Percentiles rank a stretch among this genome's conserved stretches.
Conservation (phyloP, 306 rosid genomes). For the Alnus rubra region DNA sequence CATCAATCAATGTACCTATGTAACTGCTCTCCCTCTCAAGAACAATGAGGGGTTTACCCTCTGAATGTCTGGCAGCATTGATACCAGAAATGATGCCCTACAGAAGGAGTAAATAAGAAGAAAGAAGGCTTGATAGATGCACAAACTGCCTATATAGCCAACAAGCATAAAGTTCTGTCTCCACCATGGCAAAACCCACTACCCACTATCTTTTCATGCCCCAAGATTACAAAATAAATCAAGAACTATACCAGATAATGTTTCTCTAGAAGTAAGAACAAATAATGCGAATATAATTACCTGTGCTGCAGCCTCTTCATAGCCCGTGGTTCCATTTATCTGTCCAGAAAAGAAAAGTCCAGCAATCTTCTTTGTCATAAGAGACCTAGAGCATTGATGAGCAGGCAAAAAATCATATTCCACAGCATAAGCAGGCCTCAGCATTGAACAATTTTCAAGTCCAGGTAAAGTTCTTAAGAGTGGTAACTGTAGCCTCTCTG, state of each 20-base stretch:
- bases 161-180: slow-evolving; percentile 4
- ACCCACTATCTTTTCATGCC: neutral
- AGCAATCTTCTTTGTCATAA: slow-evolving; percentile 89
- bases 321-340: slow-evolving; percentile 97
- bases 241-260: neutral
- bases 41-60: slow-evolving; percentile 75
- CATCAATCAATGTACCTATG: slow-evolving; percentile 86
- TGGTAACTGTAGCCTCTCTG: slow-evolving; percentile 90
- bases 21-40: slow-evolving; percentile 98
- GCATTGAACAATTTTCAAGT: slow-evolving; percentile 93
- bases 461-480: slow-evolving; percentile 96
- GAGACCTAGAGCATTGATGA: slow-evolving; percentile 86
- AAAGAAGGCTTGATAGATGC: slow-evolving; percentile 20
- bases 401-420: slow-evolving; percentile 96
- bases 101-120: slow-evolving; percentile 8
- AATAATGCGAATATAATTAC: slow-evolving; percentile 41
- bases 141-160: slow-evolving; percentile 20
- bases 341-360: slow-evolving; percentile 99
- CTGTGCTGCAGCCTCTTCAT: slow-evolving; percentile 99
- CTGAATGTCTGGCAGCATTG: slow-evolving; percentile 91
- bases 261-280: slow-evolving; percentile 15
- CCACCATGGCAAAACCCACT: neutral
- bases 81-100: slow-evolving; percentile 94
- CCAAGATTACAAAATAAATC: neutral
- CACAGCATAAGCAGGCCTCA: slow-evolving; percentile 98